These are phyloP conservation scores for Calophaca sinica DNA, from an alignment of 306 rosid genomes.

Conservation along the genomic window DNA sequence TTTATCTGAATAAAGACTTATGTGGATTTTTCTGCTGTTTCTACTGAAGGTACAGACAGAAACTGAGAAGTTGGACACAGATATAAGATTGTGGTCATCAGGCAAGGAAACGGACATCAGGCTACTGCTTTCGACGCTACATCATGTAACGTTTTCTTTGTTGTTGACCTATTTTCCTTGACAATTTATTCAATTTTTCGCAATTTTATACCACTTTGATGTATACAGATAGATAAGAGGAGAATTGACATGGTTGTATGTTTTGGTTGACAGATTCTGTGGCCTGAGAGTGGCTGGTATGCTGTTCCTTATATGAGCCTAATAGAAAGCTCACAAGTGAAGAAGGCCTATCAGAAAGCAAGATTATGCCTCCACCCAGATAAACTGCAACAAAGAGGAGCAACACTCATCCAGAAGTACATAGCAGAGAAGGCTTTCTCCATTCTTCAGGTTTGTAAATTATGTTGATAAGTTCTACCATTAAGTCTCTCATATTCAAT, in stretches of 20 bases:
- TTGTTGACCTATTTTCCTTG: not conserved
- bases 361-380: slow-evolving; percentile 91
- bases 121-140: slow-evolving; percentile 79
- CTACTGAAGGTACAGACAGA: slow-evolving; percentile 54
- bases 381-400: slow-evolving; percentile 96
- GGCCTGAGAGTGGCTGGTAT: slow-evolving; percentile 86
- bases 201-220: slow-evolving; percentile 20
- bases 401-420: slow-evolving; percentile 69
- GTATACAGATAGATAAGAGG: not conserved
- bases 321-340: slow-evolving; percentile 72
- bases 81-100: slow-evolving; percentile 78
- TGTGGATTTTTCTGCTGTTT: slow-evolving; percentile 24
- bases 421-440: slow-evolving; percentile 82
- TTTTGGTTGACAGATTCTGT: slow-evolving; percentile 65
- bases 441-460: slow-evolving; percentile 77
- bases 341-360: slow-evolving; percentile 89
- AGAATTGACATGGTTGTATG: slow-evolving; percentile 42
- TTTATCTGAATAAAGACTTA: slow-evolving; percentile 29
- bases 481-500: slow-evolving; percentile 1
- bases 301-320: slow-evolving; percentile 65
- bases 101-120: slow-evolving; percentile 87
- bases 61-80: slow-evolving; percentile 69
- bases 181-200: not conserved
- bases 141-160: slow-evolving; percentile 58
- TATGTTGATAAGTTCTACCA: not conserved